These are phyloP conservation scores for Emergomyces africanus DNA, from an alignment of 2,329 filamentous ascomycete genomes.

Conservation along the genomic window DNA sequence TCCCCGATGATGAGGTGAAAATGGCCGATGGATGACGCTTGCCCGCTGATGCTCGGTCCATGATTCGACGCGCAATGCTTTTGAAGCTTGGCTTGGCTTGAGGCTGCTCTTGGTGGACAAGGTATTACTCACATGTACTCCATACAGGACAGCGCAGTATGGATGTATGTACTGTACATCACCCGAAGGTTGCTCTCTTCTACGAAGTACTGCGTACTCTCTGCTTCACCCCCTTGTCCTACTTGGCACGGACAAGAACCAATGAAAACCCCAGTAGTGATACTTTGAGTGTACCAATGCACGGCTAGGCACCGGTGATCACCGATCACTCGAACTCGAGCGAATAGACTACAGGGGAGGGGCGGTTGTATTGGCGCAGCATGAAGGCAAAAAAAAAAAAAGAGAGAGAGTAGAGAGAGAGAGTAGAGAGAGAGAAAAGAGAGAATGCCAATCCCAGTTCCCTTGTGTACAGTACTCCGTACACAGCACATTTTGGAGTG, in stretches of 20 bases:
- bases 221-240: background rate
- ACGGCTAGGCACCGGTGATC: background rate
- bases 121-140: too few species aligned
- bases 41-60: background rate
- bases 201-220: too few species aligned
- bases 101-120: background rate
- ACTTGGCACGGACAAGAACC: background rate
- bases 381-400: background rate
- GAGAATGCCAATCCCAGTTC: too few species aligned
- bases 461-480: too few species aligned
- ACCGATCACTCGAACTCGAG: background rate
- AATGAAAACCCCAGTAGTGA: too few species aligned
- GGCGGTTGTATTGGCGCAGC: background rate
- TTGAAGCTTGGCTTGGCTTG: background rate
- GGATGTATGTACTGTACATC: too few species aligned
- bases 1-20: background rate
- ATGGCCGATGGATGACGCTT: constrained; percentile 1
- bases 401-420: too few species aligned
- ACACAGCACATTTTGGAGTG: too few species aligned
- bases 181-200: too few species aligned
- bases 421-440: too few species aligned
- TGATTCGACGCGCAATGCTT: background rate
- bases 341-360: background rate
- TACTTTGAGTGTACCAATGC: background rate
- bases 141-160: too few species aligned